A percentile compares a stretch with the other conserved stretches of the same genome.
Evolutionary conservation across 2,329 filamentous ascomycete species (phyloP).

Genomic region (Exophiala phaeomuriformis): DNA sequence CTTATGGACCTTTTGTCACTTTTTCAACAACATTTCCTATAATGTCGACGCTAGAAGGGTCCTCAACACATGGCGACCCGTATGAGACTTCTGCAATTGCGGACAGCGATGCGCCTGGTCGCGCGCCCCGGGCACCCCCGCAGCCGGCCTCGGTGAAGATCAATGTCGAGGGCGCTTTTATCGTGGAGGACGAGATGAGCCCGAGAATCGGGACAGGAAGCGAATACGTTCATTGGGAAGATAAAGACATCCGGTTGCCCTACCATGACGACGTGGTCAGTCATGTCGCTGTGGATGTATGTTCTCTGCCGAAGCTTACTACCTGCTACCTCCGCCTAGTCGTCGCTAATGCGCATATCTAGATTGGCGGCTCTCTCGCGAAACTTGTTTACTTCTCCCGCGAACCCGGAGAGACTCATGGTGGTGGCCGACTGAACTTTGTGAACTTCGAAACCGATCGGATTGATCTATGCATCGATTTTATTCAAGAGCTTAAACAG

Average conservation of each 20-base stretch:
- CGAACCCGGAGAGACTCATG: conserved; percentile 69
- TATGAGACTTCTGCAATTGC: conserved; percentile 15
- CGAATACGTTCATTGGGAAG: conserved; percentile 60
- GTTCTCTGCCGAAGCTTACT: conserved; percentile 32
- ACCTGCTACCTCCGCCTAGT: background rate
- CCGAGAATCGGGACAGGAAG: conserved; percentile 36
- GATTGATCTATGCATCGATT: conserved; percentile 88
- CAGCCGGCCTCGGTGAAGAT: conserved; percentile 72
- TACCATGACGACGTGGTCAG: conserved; percentile 93
- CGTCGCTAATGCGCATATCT: conserved; percentile 14
- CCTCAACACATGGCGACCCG: conserved; percentile 1
- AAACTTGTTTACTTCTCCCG: conserved; percentile 97
- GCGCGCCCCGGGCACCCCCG: conserved; percentile 42
- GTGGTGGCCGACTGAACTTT: conserved; percentile 88
- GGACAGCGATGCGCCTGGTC: conserved; percentile 13
- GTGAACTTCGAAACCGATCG: conserved; percentile 92
- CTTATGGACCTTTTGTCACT: conserved; percentile 2
- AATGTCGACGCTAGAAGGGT: conserved; percentile 7
- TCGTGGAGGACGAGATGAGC: conserved; percentile 70
- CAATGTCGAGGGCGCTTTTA: conserved; percentile 94
- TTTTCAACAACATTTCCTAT: background rate
- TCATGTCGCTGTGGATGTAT: conserved; percentile 91
- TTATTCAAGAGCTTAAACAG: conserved; percentile 76
- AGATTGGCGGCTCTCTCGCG: conserved; percentile 92
- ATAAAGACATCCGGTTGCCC: conserved; percentile 88